Evolutionary conservation across 169 alveolate species (phyloP).

Genomic region (Cryptosporidium ryanae): DNA sequence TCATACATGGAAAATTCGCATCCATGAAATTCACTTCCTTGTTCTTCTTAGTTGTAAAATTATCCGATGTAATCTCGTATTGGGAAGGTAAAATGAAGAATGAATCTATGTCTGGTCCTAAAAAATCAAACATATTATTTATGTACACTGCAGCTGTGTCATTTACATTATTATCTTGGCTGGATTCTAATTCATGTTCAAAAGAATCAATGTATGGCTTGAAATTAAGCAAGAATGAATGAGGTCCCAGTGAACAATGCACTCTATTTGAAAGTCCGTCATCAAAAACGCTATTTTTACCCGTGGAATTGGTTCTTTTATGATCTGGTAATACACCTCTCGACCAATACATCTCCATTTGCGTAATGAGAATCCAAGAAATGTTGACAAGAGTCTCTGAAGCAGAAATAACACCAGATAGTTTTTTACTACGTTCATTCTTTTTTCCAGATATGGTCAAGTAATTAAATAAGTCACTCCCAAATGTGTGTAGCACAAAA

Average conservation of each 20-base stretch:
- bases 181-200: not conserved
- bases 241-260: slow-evolving; percentile 15
- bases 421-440: not conserved
- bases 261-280: slow-evolving; percentile 29
- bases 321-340: slow-evolving; percentile 12
- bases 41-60: not conserved
- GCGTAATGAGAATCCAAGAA: slow-evolving; percentile 8
- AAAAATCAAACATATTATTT: not conserved
- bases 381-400: not conserved
- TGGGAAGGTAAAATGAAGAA: slow-evolving; percentile 13
- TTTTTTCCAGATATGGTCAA: not conserved
- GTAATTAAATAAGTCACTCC: not conserved
- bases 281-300: slow-evolving; percentile 2
- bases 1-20: slow-evolving; percentile 35
- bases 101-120: slow-evolving; percentile 10
- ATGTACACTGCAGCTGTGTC: not conserved
- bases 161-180: not conserved
- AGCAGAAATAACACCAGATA: not conserved
- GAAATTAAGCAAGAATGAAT: slow-evolving; percentile 20
- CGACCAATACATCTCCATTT: slow-evolving; percentile 64
- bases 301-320: not conserved
- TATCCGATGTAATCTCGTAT: slow-evolving; percentile 5
- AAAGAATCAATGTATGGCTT: not conserved
- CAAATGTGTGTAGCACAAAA: slow-evolving; percentile 1
- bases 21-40: not conserved